Evolutionary conservation across 768 basidiomycete species (phyloP).

Genomic region (Aureoboletus auriporus): DNA sequence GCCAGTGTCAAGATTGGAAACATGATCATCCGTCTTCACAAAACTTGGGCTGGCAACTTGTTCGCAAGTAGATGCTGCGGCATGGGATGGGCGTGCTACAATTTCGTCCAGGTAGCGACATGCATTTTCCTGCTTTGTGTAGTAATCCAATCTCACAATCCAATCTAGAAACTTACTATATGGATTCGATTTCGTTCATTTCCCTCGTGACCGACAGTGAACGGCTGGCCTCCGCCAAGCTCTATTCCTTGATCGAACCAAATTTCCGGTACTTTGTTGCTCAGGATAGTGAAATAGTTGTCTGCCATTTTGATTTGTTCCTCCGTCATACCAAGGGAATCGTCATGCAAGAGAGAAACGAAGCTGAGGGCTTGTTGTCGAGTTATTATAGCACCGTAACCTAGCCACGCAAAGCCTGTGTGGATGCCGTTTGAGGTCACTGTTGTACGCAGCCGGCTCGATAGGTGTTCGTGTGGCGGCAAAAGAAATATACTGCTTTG

Average conservation of each 20-base stretch:
- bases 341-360: constrained; percentile 39
- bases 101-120: constrained; percentile 40
- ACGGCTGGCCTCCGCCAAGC: constrained; percentile 56
- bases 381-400: constrained; percentile 55
- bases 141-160: background rate
- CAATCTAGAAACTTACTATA: constrained; percentile 42
- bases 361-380: constrained; percentile 43
- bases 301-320: constrained; percentile 64
- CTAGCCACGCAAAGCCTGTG: constrained; percentile 63
- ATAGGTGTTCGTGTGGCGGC: constrained; percentile 59
- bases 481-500: constrained; percentile 46
- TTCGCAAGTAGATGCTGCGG: background rate
- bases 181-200: constrained; percentile 53
- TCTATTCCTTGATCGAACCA: constrained; percentile 66
- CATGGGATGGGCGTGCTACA: background rate
- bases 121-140: constrained; percentile 39
- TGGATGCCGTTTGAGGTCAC: constrained; percentile 36
- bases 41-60: background rate
- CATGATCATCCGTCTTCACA: constrained; percentile 3
- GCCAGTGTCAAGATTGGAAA: background rate
- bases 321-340: constrained; percentile 38
- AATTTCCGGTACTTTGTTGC: constrained; percentile 51
- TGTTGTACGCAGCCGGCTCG: constrained; percentile 46
- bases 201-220: constrained; percentile 58
- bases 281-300: constrained; percentile 61